phyloP scores from a whole-genome alignment of 331 rosid species.

The Quercus lobata region DNA sequence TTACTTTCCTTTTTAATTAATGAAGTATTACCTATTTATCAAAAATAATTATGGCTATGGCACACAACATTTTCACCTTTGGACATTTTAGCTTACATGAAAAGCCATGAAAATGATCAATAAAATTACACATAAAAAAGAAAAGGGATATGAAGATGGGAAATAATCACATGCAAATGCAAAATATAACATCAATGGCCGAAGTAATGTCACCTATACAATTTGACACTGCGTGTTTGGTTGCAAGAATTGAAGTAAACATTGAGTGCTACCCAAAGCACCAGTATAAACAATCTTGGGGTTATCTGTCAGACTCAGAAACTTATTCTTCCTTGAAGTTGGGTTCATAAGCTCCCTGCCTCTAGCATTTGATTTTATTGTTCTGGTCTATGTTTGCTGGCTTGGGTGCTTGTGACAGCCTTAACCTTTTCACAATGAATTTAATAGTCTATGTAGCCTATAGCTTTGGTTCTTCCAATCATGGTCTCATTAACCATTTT shows the following conservation, averaged over 20 bases:
- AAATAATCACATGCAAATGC: background rate
- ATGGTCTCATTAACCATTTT: background rate
- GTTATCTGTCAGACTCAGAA: background rate
- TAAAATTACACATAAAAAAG: too few relatives aligned
- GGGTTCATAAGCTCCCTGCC: background rate
- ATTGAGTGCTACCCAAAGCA: background rate
- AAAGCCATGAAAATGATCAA: background rate
- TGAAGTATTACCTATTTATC: too few relatives aligned
- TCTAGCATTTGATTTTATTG: background rate
- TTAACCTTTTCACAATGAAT: background rate
- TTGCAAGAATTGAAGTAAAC: background rate
- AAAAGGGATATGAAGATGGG: background rate
- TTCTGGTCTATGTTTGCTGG: background rate
- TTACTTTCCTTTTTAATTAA: too few relatives aligned
- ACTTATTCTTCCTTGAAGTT: background rate
- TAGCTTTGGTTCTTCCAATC: constrained; percentile 5
- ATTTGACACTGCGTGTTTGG: background rate
- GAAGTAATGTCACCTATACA: background rate
- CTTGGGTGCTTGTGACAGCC: background rate
- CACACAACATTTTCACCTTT: background rate
- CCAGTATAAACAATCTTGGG: background rate
- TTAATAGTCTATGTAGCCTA: background rate
- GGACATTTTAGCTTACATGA: background rate
- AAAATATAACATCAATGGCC: background rate
- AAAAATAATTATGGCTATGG: too few relatives aligned